These are phyloP conservation scores for Elongisporangium undulatum DNA, from an alignment of 352 stramenopile species.

Conservation along the genomic window DNA sequence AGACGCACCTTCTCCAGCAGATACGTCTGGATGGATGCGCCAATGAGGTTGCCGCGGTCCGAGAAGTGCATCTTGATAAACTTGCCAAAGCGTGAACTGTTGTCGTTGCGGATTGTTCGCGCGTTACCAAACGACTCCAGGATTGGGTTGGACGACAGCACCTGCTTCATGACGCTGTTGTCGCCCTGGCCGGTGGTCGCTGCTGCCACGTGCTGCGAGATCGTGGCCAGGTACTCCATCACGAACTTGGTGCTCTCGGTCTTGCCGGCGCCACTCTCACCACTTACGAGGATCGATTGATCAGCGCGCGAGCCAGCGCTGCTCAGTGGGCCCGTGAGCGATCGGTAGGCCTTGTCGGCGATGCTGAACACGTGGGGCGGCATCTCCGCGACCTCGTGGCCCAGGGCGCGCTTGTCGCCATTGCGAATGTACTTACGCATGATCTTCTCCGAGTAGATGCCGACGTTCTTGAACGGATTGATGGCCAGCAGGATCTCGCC, in stretches of 20 bases:
- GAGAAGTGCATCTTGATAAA: constrained; percentile 97
- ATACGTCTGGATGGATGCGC: constrained; percentile 94
- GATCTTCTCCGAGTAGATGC: constrained; percentile 85
- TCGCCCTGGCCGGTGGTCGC: constrained; percentile 32
- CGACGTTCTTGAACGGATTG: constrained; percentile 86
- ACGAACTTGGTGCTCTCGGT: constrained; percentile 97
- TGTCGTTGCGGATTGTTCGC: constrained; percentile 96
- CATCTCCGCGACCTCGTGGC: constrained; percentile 67
- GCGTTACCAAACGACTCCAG: constrained; percentile 99
- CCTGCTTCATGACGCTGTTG: constrained; percentile 84
- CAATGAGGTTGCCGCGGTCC: constrained; percentile 64
- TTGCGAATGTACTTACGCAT: constrained; percentile 86
- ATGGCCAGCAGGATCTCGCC: constrained; percentile 83
- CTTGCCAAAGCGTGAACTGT: constrained; percentile 96
- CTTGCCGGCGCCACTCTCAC: constrained; percentile 94
- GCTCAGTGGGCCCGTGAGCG: constrained; percentile 58
- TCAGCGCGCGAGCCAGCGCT: constrained; percentile 8
- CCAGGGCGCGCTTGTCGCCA: constrained; percentile 65
- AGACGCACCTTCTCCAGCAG: constrained; percentile 96
- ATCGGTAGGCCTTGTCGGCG: constrained; percentile 85
- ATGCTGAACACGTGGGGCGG: constrained; percentile 91
- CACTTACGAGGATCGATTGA: constrained; percentile 92
- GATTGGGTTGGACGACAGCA: constrained; percentile 97
- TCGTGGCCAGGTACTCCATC: constrained; percentile 93
- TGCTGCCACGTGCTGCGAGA: constrained; percentile 52